Evolutionary conservation across 306 rosid genomes (phyloP).

Genomic region (Prunus campanulata): DNA sequence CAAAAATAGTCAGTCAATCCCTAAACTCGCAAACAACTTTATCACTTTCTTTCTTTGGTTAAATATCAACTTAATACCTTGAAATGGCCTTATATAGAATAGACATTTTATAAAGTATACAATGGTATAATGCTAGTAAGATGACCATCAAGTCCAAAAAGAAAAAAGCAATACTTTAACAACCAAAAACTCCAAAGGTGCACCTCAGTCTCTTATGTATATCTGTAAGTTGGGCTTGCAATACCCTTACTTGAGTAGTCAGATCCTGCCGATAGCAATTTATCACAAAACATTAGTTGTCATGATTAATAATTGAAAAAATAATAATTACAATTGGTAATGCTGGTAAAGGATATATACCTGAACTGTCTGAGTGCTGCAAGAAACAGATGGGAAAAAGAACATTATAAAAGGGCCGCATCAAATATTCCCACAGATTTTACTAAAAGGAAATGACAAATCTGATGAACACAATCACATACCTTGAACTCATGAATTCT

Average conservation of each 20-base stretch:
- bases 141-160: constrained; percentile 42
- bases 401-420: constrained; percentile 1
- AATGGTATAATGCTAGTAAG: not conserved
- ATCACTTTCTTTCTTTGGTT: not conserved
- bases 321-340: not conserved
- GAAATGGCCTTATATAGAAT: not conserved
- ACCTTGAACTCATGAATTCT: constrained; percentile 33
- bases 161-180: constrained; percentile 54
- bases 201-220: constrained; percentile 80
- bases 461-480: constrained; percentile 13
- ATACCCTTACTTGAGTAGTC: constrained; percentile 37
- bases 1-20: not conserved
- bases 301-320: constrained; percentile 22
- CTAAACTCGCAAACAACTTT: not conserved
- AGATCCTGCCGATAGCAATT: constrained; percentile 47
- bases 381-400: constrained; percentile 26
- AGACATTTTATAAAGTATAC: not conserved
- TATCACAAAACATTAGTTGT: constrained; percentile 24
- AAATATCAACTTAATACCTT: not conserved
- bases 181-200: constrained; percentile 64
- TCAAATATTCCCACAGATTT: constrained; percentile 23
- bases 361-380: constrained; percentile 66
- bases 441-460: constrained; percentile 23
- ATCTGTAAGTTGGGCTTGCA: constrained; percentile 54
- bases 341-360: constrained; percentile 35